Evolutionary conservation across 768 basidiomycete genomes (phyloP).

Genomic region (Hygrocybe punicea): DNA sequence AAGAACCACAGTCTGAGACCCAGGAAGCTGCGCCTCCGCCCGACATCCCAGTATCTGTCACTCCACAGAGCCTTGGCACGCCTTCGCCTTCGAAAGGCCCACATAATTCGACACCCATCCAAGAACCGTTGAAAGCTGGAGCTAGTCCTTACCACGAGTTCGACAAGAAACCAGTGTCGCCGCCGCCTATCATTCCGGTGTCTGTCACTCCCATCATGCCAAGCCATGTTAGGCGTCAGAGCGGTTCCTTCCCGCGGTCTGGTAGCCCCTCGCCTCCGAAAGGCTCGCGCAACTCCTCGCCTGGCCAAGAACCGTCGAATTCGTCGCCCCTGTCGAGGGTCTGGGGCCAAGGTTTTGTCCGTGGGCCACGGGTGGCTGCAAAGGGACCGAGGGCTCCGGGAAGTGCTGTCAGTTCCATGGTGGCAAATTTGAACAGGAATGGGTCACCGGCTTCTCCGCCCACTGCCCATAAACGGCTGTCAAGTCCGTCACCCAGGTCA

Average conservation of each 20-base stretch:
- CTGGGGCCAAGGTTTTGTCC: slow-evolving; percentile 21
- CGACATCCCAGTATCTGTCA: background rate
- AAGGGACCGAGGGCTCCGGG: slow-evolving; percentile 46
- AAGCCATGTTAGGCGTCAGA: slow-evolving; percentile 28
- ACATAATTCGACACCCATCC: background rate
- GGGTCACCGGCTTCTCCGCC: slow-evolving; percentile 35
- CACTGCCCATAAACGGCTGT: slow-evolving; percentile 44
- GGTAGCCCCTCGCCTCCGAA: slow-evolving; percentile 36
- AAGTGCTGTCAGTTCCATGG: slow-evolving; percentile 49
- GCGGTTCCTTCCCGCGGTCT: slow-evolving; percentile 33
- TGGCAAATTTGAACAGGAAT: slow-evolving; percentile 55
- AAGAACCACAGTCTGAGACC: slow-evolving; percentile 58
- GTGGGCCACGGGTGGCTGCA: slow-evolving; percentile 39
- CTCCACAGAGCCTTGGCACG: too few relatives aligned
- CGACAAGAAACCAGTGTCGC: background rate
- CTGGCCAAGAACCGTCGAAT: slow-evolving; percentile 27
- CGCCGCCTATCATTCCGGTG: background rate
- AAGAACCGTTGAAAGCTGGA: background rate
- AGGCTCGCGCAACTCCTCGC: slow-evolving; percentile 45
- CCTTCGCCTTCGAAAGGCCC: too few relatives aligned
- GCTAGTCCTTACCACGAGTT: background rate
- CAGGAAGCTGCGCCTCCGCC: slow-evolving; percentile 39
- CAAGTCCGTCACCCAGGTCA: slow-evolving; percentile 33
- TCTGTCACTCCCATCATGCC: slow-evolving; percentile 1
- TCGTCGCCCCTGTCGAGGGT: slow-evolving; percentile 22